Conservation (phyloP, 2,329 filamentous ascomycete genomes). For the Parasarocladium wereldwijsianum region DNA sequence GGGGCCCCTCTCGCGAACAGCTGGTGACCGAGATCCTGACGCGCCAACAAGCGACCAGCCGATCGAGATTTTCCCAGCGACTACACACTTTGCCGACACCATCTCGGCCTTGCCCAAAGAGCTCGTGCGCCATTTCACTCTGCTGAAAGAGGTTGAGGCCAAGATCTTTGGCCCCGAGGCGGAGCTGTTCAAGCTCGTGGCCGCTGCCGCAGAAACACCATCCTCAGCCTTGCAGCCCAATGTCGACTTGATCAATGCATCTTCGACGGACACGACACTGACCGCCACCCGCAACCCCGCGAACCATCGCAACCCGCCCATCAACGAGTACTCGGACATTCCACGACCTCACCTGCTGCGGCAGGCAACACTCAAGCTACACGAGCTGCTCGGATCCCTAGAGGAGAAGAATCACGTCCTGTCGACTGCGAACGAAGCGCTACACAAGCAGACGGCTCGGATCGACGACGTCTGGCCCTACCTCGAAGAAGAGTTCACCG, state of each 20-base stretch:
- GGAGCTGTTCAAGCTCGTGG: slow-evolving; percentile 61
- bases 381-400: slow-evolving; percentile 75
- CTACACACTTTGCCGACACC: slow-evolving; percentile 73
- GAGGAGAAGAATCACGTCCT: slow-evolving; percentile 98
- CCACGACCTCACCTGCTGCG: slow-evolving; percentile 61
- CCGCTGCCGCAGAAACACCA: slow-evolving; percentile 41
- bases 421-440: slow-evolving; percentile 77
- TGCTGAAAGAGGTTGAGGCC: slow-evolving; percentile 94
- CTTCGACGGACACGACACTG: slow-evolving; percentile 17
- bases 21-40: slow-evolving; percentile 3
- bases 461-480: slow-evolving; percentile 80
- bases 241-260: slow-evolving; percentile 19
- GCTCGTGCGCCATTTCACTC: slow-evolving; percentile 86
- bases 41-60: slow-evolving; percentile 36
- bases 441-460: slow-evolving; percentile 70
- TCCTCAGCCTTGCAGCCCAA: slow-evolving; percentile 28
- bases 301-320: too few species aligned
- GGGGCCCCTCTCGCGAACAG: too few species aligned
- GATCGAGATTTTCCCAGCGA: slow-evolving; percentile 52
- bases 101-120: slow-evolving; percentile 88
- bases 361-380: slow-evolving; percentile 62
- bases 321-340: too few species aligned
- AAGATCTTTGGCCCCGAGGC: slow-evolving; percentile 87
- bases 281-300: slow-evolving; percentile 34
- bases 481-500: slow-evolving; percentile 78